Base-by-base conservation (phyloP, 163 green algal genomes). In the Picocystis sp. region DNA sequence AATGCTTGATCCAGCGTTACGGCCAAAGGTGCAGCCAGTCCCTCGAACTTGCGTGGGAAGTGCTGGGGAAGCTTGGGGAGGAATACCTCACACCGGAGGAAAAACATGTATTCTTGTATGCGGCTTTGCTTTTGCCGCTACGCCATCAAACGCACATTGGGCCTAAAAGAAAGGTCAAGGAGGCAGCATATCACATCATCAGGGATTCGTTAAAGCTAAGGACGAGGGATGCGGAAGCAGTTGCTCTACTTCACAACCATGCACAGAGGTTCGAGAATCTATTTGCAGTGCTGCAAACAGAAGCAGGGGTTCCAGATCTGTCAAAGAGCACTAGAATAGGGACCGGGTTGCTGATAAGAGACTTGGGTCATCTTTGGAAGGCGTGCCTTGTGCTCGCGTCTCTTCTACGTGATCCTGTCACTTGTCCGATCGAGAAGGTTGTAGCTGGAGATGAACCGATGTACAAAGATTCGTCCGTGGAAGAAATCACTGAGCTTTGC, bases 141-240 rank as follows among this genome's bases (percentile, higher is more conserved):
- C 43, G 54, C 21, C 3, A 43, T 47, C 19, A 13, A 14, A 45
- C 45, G 47, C 17, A 54, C 22, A 47, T 29, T 34, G 19, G 17
- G 17, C 19, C 22, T 3, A 54, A 58, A 12, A 61, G 53, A 33
- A 61, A 56, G 19, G 13, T 15, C 13, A 15, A 49, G 19, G 11
- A n/a, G n/a, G 23, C 53, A 17, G 29, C 44, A 6, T 21, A 25
- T 9, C 14, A 47, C 8, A 29, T 61, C 29, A 19, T 61, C 12
- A 3, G 38, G 3, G 45, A 43, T 19, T 58, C 45, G 6, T 19
- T 61, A 17, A 61, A 61, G 54, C 50, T 56, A 10, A 47, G 44
- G 12, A 54, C 33, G 35, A 61, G 45, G 54, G 54, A 55, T 19
- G 17, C 44, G 3, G 44, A 55, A 22, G 14, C 34, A 15, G 34